Base-by-base conservation (phyloP, 768 basidiomycete species). In the Mycena maculata region DNA sequence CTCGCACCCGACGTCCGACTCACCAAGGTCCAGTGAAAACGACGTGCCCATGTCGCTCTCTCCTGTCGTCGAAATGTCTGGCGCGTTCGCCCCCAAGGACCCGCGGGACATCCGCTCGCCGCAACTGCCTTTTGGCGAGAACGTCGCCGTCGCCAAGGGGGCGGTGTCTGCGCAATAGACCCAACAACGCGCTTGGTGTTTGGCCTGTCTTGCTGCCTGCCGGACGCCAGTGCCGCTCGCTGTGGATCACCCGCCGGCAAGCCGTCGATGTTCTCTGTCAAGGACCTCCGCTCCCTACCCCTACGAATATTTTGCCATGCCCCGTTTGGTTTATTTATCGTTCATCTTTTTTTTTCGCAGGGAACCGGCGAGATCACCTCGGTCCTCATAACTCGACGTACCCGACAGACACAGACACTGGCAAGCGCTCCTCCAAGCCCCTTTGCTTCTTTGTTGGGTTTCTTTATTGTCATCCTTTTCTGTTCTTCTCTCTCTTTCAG, bases 121-220 rank as follows among this genome's bases (percentile, higher is more conserved):
- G 33, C 83, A 82, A 63, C 70, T 83, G 55, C 76, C 83, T 7
- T 79, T 84, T 63, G 79, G 77, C 60, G 86, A 87, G 70, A 82
- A 79, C 63, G 78, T 82, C 41, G 77, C 79, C 4, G 73, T 85
- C 44, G 73, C 78, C 44, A 71, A 82, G 45, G 77, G 69, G 25
- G 56, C 69, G 12, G 27, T 70, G 56, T 59, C 78, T 41, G 74
- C 74, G 13, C 71, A 69, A 69, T 71, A 71, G 55, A 53, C 49
- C 62, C 42, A 56, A 57, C 61, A 23, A 41, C 44, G 42, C 60
- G 61, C n/a, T n/a, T n/a, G 67, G 56, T 61, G 60, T 33, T 50
- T 58, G 58, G 42, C 59, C 58, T 41, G 25, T 30, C 56, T 64
- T 50, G 16, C 65, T 58, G 42, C 56, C 59, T 39, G 22, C 42